Conservation (phyloP, 805 yeast species). For the Ogataea salicorniae region DNA sequence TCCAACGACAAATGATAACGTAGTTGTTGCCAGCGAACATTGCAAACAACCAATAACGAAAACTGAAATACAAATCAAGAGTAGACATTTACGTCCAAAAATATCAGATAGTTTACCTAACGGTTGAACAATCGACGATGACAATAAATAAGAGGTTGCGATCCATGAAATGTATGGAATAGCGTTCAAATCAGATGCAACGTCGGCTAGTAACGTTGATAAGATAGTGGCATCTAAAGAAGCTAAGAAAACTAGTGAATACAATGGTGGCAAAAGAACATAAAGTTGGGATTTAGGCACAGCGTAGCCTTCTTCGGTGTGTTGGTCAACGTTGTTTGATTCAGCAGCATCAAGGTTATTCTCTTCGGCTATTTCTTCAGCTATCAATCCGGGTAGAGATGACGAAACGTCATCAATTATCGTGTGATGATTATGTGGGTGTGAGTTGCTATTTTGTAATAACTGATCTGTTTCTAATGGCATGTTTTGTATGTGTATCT, state of each 20-base stretch:
- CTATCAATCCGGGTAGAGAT: conserved; percentile 25
- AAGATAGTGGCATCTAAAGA: conserved; percentile 67
- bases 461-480: background rate
- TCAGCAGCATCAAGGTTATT: conserved; percentile 1
- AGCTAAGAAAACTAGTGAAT: conserved; percentile 49
- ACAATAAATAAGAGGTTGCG: conserved; percentile 62
- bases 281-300: conserved; percentile 25
- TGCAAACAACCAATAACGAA: conserved; percentile 55
- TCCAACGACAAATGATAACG: conserved; percentile 44
- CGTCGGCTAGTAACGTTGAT: conserved; percentile 57
- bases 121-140: conserved; percentile 72
- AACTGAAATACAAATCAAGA: conserved; percentile 46
- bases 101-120: conserved; percentile 68
- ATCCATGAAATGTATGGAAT: conserved; percentile 65
- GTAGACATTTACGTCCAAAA: conserved; percentile 56
- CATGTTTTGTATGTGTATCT: background rate
- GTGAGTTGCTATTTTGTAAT: background rate
- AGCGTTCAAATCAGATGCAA: conserved; percentile 65
- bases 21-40: conserved; percentile 47
- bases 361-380: conserved; percentile 24
- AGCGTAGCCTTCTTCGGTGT: conserved; percentile 15
- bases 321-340: conserved; percentile 1
- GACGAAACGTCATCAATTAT: conserved; percentile 21
- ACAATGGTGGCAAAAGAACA: conserved; percentile 38
- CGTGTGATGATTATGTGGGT: background rate